Evolutionary conservation across 2,329 filamentous ascomycete genomes (phyloP), one percentile per base, ranked within the genome.

Genomic region (Aureobasidium sp.): DNA sequence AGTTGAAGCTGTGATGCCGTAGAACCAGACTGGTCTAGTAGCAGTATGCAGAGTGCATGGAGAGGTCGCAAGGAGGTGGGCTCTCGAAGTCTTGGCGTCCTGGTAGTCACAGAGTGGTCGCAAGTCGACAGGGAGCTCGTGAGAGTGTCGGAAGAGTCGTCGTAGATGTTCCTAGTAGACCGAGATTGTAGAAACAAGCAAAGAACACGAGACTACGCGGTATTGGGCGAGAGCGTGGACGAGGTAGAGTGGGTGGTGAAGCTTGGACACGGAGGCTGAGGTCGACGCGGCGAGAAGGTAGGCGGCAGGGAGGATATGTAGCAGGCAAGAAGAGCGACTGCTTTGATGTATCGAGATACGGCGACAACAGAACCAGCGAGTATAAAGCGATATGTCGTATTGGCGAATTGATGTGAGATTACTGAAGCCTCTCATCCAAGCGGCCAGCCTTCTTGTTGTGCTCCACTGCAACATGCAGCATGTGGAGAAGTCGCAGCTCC

Each of bases 251-350:
- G 11, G 14, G 21, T 27, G 21, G 29, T 21, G 57, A 27, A 59
- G 57, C 57, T 59, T 42, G 57, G 57, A 59, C 57, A 36, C 25
- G 34, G 27, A 45, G 53, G 53, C 53, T 57, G 53, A 57, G 30
- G 53, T 57, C 53, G 53, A 45, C 29, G 53, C 41, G 41, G 53
- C 30, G 53, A 45, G 29, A n/a, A 54, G 36, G 50, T 42, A 42
- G 50, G 30, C 30, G 39, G 39, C 53, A 36, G 53, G n/a, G 11
- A 45, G 16, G 41, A 5, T 11, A 2, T 11, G 10, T 16, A 9
- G n/a, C n/a, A 27, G 39, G 27, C 53, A 14, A 29, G 25, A 11
- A 32, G 39, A 57, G 53, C 53, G 53, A 57, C 53, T 57, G 29
- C 53, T 36, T 27, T 14, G 16, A 36, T 27, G 32, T 30, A 2